Evolutionary conservation across 1,284 basidiomycete species (phyloP).

Genomic region (Malassezia sp.): DNA sequence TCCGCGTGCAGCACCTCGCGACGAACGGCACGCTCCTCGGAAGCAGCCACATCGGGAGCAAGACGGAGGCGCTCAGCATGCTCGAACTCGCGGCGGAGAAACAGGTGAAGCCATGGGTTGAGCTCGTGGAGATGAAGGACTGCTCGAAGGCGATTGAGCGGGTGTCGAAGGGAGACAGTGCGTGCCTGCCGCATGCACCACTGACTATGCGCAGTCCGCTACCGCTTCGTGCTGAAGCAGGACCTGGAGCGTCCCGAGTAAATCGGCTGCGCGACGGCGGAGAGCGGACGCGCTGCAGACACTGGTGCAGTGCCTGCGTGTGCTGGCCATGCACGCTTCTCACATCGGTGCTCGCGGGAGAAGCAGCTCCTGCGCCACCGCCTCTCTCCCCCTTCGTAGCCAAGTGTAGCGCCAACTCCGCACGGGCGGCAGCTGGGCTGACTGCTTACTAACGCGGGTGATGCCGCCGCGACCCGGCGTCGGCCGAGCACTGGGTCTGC

Average conservation of each 20-base stretch:
- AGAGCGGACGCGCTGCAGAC: too few relatives aligned
- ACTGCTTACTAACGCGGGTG: too few relatives aligned
- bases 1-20: conserved; percentile 47
- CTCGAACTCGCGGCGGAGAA: conserved; percentile 37
- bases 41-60: conserved; percentile 56
- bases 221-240: conserved; percentile 36
- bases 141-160: conserved; percentile 54
- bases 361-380: too few relatives aligned
- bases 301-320: too few relatives aligned
- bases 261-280: too few relatives aligned
- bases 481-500: too few relatives aligned
- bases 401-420: too few relatives aligned
- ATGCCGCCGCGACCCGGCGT: too few relatives aligned
- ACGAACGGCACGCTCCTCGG: conserved; percentile 48
- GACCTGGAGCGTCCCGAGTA: conserved; percentile 14
- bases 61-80: conserved; percentile 54
- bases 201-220: conserved; percentile 16
- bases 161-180: conserved; percentile 52
- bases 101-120: conserved; percentile 48
- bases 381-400: too few relatives aligned
- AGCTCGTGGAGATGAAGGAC: conserved; percentile 55
- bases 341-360: too few relatives aligned
- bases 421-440: too few relatives aligned
- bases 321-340: too few relatives aligned
- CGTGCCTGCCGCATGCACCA: conserved; percentile 48